Conservation (phyloP, 306 rosid genomes). For the Carpinus fangiana region DNA sequence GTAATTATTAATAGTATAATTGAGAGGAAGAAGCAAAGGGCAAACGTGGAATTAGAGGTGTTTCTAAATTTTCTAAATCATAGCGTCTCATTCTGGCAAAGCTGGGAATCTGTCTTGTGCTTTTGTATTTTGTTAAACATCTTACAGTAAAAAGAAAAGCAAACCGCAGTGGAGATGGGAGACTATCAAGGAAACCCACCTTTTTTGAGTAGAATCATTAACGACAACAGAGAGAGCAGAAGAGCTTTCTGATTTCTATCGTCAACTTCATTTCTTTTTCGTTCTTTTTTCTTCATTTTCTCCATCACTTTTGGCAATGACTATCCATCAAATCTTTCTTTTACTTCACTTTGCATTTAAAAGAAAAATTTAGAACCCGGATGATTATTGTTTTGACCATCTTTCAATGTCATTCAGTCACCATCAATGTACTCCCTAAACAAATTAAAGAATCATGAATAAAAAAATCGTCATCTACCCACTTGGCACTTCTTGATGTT, state of each 20-base stretch:
- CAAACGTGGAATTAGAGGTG: too few relatives aligned
- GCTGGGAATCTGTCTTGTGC: constrained; percentile 21
- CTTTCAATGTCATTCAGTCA: constrained; percentile 57
- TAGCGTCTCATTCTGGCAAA: too few relatives aligned
- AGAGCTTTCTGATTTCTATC: constrained; percentile 30
- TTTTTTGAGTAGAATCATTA: constrained; percentile 38
- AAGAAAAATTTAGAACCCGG: constrained; percentile 40
- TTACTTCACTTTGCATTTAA: constrained; percentile 39
- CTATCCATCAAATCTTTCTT: constrained; percentile 37
- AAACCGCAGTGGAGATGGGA: constrained; percentile 14
- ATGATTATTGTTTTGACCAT: constrained; percentile 64
- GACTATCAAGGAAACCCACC: constrained; percentile 22
- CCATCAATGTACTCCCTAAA: constrained; percentile 47
- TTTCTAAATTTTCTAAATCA: too few relatives aligned
- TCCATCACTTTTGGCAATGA: constrained; percentile 37
- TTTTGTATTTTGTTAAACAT: constrained; percentile 19
- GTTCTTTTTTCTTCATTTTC: constrained; percentile 15
- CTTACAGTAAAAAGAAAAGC: constrained; percentile 19
- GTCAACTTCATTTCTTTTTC: constrained; percentile 16
- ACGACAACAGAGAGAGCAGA: constrained; percentile 15
- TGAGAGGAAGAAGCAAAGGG: too few relatives aligned
- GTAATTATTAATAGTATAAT: too few relatives aligned
- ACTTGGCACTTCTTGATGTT: constrained; percentile 28
- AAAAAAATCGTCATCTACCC: constrained; percentile 46
- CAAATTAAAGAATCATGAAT: constrained; percentile 69